phyloP scores from a whole-genome alignment of 1,139 yeast genomes.

The Saccharomycopsis hybrid region DNA sequence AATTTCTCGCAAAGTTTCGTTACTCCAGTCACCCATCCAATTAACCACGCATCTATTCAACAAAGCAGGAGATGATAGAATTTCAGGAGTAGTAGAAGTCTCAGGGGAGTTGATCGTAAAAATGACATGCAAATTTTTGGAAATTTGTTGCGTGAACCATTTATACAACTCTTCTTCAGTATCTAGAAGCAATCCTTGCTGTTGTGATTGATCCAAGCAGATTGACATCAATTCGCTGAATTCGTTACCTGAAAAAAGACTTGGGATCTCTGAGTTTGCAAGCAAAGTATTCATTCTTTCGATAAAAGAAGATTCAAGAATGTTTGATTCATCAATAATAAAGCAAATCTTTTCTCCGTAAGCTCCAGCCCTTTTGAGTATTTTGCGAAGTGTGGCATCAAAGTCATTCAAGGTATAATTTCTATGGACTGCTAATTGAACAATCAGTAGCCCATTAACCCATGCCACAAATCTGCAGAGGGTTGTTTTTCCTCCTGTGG shows the following conservation, averaged over 20 bases:
- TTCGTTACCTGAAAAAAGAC: constrained; percentile 78
- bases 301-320: constrained; percentile 69
- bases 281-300: constrained; percentile 89
- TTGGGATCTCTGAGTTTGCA: constrained; percentile 92
- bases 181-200: constrained; percentile 60
- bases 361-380: constrained; percentile 45
- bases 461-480: constrained; percentile 80
- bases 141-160: constrained; percentile 70
- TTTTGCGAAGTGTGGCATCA: constrained; percentile 52
- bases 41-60: constrained; percentile 85
- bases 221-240: constrained; percentile 44
- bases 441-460: constrained; percentile 71
- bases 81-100: constrained; percentile 32
- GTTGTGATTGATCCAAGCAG: constrained; percentile 53
- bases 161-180: constrained; percentile 63
- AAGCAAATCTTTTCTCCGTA: constrained; percentile 64
- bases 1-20: constrained; percentile 43
- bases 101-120: constrained; percentile 65
- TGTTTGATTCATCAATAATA: constrained; percentile 73
- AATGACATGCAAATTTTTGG: constrained; percentile 73
- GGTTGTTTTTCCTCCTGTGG: constrained; percentile 79
- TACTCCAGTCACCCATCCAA: constrained; percentile 88
- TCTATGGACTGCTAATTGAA: constrained; percentile 53
- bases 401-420: constrained; percentile 57
- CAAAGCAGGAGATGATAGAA: constrained; percentile 80